These are phyloP conservation scores for Hemisphaericaspora nanyangensis DNA, from an alignment of 805 yeast genomes.

Conservation along the genomic window DNA sequence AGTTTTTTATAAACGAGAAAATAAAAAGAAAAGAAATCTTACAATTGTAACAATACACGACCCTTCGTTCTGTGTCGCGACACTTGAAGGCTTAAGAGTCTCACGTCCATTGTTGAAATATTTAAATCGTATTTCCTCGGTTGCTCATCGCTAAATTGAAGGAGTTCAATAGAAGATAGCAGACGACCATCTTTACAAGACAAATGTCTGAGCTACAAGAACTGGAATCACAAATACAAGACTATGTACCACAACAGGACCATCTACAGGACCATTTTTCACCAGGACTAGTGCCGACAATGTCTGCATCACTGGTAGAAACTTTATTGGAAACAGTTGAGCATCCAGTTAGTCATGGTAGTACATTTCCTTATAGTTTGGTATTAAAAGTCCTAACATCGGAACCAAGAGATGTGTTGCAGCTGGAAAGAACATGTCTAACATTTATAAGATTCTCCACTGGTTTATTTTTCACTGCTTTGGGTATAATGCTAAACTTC, in stretches of 20 bases:
- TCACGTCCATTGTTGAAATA: no score
- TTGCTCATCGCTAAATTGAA: no score
- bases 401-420: constrained; percentile 53
- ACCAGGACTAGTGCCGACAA: no score
- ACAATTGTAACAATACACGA: no score
- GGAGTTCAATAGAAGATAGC: no score
- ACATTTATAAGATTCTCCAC: constrained; percentile 46
- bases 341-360: not conserved
- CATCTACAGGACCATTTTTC: no score
- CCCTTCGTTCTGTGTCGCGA: no score
- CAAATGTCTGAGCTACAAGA: not conserved
- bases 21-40: no score
- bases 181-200: no score
- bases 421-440: constrained; percentile 51
- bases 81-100: no score
- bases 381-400: constrained; percentile 30
- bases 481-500: constrained; percentile 45
- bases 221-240: not conserved
- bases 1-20: no score
- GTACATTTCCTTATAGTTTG: constrained; percentile 17
- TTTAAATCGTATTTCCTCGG: no score
- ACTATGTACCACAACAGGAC: not conserved
- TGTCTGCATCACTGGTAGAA: not conserved
- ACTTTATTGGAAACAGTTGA: not conserved
- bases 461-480: constrained; percentile 43